These are phyloP conservation scores for Sphagnum contortum DNA, from an alignment of 225 moss, liverwort and hornwort species.

Conservation along the genomic window DNA sequence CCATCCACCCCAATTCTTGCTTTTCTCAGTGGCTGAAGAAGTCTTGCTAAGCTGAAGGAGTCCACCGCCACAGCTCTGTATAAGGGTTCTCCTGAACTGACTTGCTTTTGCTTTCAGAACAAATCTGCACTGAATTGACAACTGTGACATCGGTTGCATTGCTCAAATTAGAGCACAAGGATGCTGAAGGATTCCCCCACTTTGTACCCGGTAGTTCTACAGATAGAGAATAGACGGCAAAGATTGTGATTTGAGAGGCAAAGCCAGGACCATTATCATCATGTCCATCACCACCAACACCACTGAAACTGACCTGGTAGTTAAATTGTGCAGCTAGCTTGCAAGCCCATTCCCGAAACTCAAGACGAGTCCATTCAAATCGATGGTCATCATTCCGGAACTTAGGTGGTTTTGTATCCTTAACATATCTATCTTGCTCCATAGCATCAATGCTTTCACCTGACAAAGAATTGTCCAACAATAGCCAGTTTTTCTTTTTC, in stretches of 20 bases:
- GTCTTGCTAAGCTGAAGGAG: neutral
- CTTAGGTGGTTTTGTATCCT: slow-evolving; percentile 45
- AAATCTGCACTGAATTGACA: too few relatives aligned
- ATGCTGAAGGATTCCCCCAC: slow-evolving; percentile 3
- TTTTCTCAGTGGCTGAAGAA: too few relatives aligned
- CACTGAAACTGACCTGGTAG: slow-evolving; percentile 69
- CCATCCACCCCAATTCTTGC: too few relatives aligned
- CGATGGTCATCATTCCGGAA: slow-evolving; percentile 95
- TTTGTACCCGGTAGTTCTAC: slow-evolving; percentile 5
- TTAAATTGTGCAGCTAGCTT: slow-evolving; percentile 34
- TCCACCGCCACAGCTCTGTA: slow-evolving; percentile 46
- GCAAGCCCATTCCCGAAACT: slow-evolving; percentile 79
- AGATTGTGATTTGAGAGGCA: slow-evolving; percentile 92
- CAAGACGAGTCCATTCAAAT: slow-evolving; percentile 94
- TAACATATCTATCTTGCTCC: neutral
- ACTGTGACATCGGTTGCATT: too few relatives aligned
- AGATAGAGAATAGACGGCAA: slow-evolving; percentile 20
- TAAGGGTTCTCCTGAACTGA: slow-evolving; percentile 4
- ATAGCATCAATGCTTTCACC: slow-evolving; percentile 14
- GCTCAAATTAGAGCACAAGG: neutral
- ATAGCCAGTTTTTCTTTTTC: neutral
- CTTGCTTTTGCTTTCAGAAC: slow-evolving; percentile 6
- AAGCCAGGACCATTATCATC: slow-evolving; percentile 80
- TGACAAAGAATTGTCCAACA: slow-evolving; percentile 3
- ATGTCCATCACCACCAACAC: slow-evolving; percentile 82